A percentile compares a stretch with the other conserved stretches of the same genome.
Conservation (phyloP, 2,329 filamentous ascomycete species). For the Aspergillus sclerotialis region DNA sequence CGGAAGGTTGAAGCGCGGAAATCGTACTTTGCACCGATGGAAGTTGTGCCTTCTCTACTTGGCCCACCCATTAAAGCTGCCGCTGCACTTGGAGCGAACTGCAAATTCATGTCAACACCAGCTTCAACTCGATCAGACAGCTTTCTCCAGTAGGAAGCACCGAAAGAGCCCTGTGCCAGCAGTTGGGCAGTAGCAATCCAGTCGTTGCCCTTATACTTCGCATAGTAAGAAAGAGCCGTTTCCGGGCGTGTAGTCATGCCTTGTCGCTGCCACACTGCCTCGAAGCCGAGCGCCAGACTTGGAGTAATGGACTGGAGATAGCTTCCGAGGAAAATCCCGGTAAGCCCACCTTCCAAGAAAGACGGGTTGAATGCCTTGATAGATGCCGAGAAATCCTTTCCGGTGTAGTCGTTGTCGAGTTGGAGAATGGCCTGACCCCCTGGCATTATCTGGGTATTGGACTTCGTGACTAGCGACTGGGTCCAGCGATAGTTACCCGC, state of each 20-base stretch:
- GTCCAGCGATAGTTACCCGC: conserved; percentile 93
- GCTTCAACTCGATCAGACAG: conserved; percentile 94
- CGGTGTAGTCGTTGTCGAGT: conserved; percentile 91
- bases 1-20: conserved; percentile 94
- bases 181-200: conserved; percentile 92
- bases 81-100: conserved; percentile 60
- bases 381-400: conserved; percentile 85
- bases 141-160: conserved; percentile 87
- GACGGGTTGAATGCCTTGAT: conserved; percentile 96
- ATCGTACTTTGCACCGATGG: conserved; percentile 94
- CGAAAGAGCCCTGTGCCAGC: conserved; percentile 78
- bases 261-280: conserved; percentile 88
- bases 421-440: conserved; percentile 81
- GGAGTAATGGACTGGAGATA: conserved; percentile 92
- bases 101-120: conserved; percentile 87
- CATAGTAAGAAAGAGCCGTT: conserved; percentile 81
- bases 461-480: conserved; percentile 73
- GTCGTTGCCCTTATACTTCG: conserved; percentile 81
- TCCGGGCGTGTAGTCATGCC: conserved; percentile 83
- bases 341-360: conserved; percentile 80
- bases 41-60: conserved; percentile 81
- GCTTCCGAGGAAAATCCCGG: conserved; percentile 90
- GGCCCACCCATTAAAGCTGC: conserved; percentile 68
- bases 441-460: conserved; percentile 75
- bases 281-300: conserved; percentile 76